Base-by-base conservation (phyloP, 108 stramenopile species). In the Stephanodiscus minutulus region DNA sequence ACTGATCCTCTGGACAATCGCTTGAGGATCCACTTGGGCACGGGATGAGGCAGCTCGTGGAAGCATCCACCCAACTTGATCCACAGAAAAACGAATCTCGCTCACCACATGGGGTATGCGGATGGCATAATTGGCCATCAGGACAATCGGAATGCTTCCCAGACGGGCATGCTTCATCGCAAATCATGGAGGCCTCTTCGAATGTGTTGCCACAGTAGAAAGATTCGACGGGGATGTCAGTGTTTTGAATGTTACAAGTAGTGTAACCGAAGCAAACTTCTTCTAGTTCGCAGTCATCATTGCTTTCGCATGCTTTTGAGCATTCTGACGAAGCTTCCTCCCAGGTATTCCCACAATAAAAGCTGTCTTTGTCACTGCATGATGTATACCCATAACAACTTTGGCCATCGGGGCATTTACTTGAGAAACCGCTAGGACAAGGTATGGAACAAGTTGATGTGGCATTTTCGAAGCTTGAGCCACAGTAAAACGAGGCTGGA, bases 341-440 rank as follows among this genome's bases (percentile, higher is more conserved):
- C 80, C 80, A 81, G 41, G 56, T 71, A 12, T 61, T 70, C 2
- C 80, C 80, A 52, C 80, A 81, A 39, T 57, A 81, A 64, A 81
- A 81, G 39, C 64, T 74, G 21, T 75, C 68, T 37, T 66, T 41
- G 61, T 80, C 67, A 64, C 87, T 83, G 63, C 94, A 92, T 11
- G 94, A 76, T 3, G 91, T 92, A 59, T 88, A 90, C 43, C 91
- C 91, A 70, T 86, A 92, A 70, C 94, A 95, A 46, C 75, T 87
- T 76, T 92, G 83, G 18, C 81, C 87, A 17, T 72, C 77, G 0
- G 93, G 93, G 74, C 93, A 94, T 22, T 88, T 86, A 18, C 36
- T 29, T 3, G 86, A 61, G 49, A 69, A 76, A 62, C 89, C 91
- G 49, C 63, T 44, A 33, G 87, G 79, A 78, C 93, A 94, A 24